Base-by-base conservation (phyloP, 495 filamentous ascomycete genomes). In the Talaromyces adpressus region DNA sequence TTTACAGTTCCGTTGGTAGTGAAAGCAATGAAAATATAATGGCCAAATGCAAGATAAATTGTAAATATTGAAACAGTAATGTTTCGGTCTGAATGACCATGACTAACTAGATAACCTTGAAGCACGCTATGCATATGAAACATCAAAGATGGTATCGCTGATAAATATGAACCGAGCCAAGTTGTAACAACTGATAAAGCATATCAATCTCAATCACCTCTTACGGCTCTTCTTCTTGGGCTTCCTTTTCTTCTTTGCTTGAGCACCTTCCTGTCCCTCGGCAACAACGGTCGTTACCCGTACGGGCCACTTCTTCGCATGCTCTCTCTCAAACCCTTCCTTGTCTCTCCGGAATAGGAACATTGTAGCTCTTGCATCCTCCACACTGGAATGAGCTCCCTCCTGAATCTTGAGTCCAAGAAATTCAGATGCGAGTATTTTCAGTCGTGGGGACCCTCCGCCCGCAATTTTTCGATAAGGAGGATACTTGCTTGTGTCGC, bases 311-410 rank as follows among this genome's bases (percentile, higher is more conserved):
- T 85, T 82, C 64, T 84, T 85, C 65, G 83, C 75, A 72, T 92
- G 84, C 70, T 95, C 89, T 51, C 82, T 73, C 69, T 98, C 94
- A 70, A 98, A 96, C 12, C 81, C 87, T 49, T 84, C 80, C 75
- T 96, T 98, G 65, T 89, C 85, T 57, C 84, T 81, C 64, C 89
- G 79, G 69, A 95, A 97, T 53, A 98, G 74, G 53, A 90, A 77
- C 91, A 98, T 97, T 6, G 91, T 86, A 27, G 89, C 91, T 67
- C 91, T 76, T 2, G 94, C 93, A 81, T 98, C 94, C 77, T 97
- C 92, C 53, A 97, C 82, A 74, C 83, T 89, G 63, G 72, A 87
- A 78, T 91, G 89, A 57, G 82, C 79, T 9, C 91, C 91, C 3
- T 72, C 78, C 70, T 97, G 93, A 56, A 98, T 95, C 61, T 91